A percentile compares a stretch with the other conserved stretches of the same genome.
These are phyloP conservation scores for Deuterostichococcus epilithicus DNA, from an alignment of 139 green algal genomes.

Conservation along the genomic window DNA sequence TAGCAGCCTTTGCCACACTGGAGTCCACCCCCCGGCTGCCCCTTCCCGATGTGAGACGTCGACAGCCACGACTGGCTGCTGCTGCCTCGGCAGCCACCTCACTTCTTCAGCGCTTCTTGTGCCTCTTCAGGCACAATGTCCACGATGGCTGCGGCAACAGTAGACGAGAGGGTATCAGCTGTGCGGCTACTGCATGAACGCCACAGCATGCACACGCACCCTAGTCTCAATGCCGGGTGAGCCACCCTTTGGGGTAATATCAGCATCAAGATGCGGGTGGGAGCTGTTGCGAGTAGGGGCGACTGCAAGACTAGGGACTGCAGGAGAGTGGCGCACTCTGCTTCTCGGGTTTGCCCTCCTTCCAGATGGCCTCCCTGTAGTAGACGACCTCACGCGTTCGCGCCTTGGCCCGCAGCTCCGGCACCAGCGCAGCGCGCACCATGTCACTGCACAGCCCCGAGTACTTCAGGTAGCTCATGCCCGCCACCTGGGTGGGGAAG, in stretches of 20 bases:
- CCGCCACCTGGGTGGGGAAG: constrained; percentile 36
- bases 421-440: constrained; percentile 69
- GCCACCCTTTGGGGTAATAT: too few species aligned
- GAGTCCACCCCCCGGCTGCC: too few species aligned
- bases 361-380: constrained; percentile 59
- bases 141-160: too few species aligned
- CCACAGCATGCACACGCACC: too few species aligned
- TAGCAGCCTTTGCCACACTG: too few species aligned
- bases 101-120: not conserved
- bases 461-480: constrained; percentile 81
- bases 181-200: too few species aligned
- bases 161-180: too few species aligned
- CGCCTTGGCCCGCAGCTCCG: constrained; percentile 55
- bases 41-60: too few species aligned
- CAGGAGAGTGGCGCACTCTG: constrained; percentile 10
- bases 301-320: not conserved
- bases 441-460: constrained; percentile 66
- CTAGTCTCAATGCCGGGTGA: too few species aligned
- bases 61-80: too few species aligned
- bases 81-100: not conserved
- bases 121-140: not conserved
- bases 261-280: too few species aligned
- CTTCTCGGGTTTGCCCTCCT: constrained; percentile 49
- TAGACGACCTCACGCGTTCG: constrained; percentile 59
- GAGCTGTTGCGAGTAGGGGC: too few species aligned